Evolutionary conservation across 257 asterid genomes (phyloP), one percentile per base, ranked within the genome.

Genomic region (Asclepias syriaca): DNA sequence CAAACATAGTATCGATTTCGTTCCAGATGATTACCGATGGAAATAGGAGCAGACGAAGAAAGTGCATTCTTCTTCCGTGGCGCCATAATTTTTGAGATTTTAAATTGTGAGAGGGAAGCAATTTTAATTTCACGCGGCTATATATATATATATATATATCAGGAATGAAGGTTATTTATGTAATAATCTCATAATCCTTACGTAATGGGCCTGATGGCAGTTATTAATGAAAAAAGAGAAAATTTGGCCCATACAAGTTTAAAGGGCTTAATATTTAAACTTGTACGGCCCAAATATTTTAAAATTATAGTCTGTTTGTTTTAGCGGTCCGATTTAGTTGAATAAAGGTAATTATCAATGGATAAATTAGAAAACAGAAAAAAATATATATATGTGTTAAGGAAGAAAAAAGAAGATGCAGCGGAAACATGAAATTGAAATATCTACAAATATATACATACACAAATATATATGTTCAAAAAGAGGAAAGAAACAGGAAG

Each of bases 31-130:
- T 40, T 84, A 90, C 95, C 97, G 72, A 90, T 84, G 34, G 85
- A 72, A 60, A 88, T 81, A 8, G 91, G 83, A 76, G 87, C 3
- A 15, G 87, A 65, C 27, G 90, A 54, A 16, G 89, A 87, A 34
- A 55, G 65, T 8, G 84, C 15, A 69, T 81, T 27, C 77, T 69
- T 48, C 81, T 76, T 78, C 77, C 72, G 72, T 58, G 78, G 87
- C 80, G 89, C 91, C 93, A 90, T 90, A 32, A 14, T 51, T 60
- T 73, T 48, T 11, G 32, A 59, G 56, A 48, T 22, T 68, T 60
- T 53, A 66, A 75, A 75, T n/a, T 21, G 37, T 43, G 60, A 11
- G 67, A 65, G 74, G 74, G 66, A 37, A 60, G 4, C 1, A 19
- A 5, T 2, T 1, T 6, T 0, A 7, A 3, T 14, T 12, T 21